These are phyloP conservation scores for Cicer pinnatifidum DNA, from an alignment of 306 rosid species.

Conservation along the genomic window DNA sequence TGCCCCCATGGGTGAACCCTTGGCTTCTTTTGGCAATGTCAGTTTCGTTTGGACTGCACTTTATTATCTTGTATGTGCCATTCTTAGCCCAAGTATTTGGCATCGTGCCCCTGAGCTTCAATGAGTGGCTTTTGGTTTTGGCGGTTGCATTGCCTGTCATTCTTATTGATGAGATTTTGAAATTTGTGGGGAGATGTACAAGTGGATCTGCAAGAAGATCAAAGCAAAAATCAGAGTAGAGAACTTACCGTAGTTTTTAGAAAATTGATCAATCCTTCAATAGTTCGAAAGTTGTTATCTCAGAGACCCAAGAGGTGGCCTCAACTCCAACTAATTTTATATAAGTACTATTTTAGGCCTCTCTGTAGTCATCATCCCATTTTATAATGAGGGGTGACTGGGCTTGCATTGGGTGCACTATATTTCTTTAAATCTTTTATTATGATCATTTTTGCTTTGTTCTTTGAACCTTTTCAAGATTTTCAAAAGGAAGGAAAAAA, in stretches of 20 bases:
- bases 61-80: conserved; percentile 85
- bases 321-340: conserved; percentile 37
- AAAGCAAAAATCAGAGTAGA: conserved; percentile 73
- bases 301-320: conserved; percentile 46
- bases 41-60: conserved; percentile 84
- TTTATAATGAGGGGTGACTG: conserved; percentile 50
- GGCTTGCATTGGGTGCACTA: conserved; percentile 47
- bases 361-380: conserved; percentile 50
- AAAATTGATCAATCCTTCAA: conserved; percentile 43
- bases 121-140: conserved; percentile 66
- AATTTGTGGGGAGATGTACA: conserved; percentile 58
- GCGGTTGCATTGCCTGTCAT: conserved; percentile 62
- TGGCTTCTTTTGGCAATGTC: conserved; percentile 97
- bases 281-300: conserved; percentile 30
- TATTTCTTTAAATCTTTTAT: conserved; percentile 42
- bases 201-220: conserved; percentile 52
- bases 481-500: conserved; percentile 39
- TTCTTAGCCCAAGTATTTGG: conserved; percentile 81
- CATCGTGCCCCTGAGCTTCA: conserved; percentile 79
- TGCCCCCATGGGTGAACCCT: conserved; percentile 99
- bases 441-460: conserved; percentile 38
- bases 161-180: conserved; percentile 66
- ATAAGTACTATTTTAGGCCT: conserved; percentile 50
- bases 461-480: conserved; percentile 36
- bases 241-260: conserved; percentile 37